phyloP scores from a whole-genome alignment of 2,329 filamentous ascomycete species.

The Trichoderma atrobrunneum region DNA sequence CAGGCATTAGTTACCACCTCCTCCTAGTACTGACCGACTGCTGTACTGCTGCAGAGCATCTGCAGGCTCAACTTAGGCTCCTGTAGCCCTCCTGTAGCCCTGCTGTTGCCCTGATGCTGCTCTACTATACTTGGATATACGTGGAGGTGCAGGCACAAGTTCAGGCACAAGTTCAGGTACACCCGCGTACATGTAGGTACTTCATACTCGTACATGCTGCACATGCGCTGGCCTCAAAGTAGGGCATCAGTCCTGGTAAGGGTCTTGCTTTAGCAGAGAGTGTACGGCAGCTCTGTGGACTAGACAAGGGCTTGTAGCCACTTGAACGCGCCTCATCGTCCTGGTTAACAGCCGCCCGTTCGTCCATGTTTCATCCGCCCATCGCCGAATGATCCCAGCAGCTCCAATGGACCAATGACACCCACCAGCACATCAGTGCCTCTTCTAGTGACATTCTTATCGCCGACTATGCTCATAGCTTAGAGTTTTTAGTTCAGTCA shows the following conservation, averaged over 20 bases:
- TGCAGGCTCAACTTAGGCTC: not conserved
- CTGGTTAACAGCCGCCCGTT: not conserved
- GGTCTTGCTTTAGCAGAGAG: not conserved
- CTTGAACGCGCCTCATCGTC: not conserved
- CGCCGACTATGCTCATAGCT: not conserved
- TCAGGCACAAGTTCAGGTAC: not conserved
- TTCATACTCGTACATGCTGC: not conserved
- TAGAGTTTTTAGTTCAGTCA: not conserved
- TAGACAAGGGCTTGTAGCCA: not conserved
- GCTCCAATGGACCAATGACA: not conserved
- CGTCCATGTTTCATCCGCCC: not conserved
- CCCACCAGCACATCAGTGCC: not conserved
- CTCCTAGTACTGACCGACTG: not conserved
- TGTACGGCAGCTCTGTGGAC: not conserved
- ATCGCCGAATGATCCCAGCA: not conserved
- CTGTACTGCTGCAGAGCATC: not conserved
- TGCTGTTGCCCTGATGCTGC: not conserved
- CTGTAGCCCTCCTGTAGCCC: not conserved
- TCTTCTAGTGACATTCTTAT: not conserved
- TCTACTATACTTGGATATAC: not conserved
- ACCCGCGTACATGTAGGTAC: not conserved
- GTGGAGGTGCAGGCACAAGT: not conserved
- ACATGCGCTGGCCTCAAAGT: not conserved
- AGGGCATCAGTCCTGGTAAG: not conserved
- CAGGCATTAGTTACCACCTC: not conserved